Conservation (phyloP, 2,329 filamentous ascomycete species). For the Aspergillus arachidicola region DNA sequence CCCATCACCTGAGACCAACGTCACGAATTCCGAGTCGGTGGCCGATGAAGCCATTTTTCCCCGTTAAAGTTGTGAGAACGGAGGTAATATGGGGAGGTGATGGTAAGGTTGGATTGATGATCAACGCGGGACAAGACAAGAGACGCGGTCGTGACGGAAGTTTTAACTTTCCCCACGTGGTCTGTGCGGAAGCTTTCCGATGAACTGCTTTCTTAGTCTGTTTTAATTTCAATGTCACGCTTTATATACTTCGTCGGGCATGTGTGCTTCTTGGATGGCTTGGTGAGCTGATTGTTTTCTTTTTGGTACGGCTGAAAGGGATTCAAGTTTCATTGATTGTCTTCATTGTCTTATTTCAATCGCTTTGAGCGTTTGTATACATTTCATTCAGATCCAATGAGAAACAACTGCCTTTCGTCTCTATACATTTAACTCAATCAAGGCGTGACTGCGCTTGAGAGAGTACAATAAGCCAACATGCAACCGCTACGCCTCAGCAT, state of each 20-base stretch:
- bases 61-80: background rate
- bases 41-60: constrained; percentile 18
- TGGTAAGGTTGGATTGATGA: background rate
- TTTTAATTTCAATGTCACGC: background rate
- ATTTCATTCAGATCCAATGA: background rate
- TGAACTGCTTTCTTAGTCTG: background rate
- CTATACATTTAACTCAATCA: background rate
- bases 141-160: background rate
- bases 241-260: background rate
- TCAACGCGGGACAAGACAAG: background rate
- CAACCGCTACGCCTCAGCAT: background rate
- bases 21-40: constrained; percentile 58
- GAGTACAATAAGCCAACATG: background rate
- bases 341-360: background rate
- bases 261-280: background rate
- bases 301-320: background rate
- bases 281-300: background rate
- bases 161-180: constrained; percentile 18
- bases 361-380: background rate
- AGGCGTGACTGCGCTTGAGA: background rate
- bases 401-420: background rate
- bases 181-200: constrained; percentile 32
- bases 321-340: background rate
- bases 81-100: background rate
- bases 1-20: constrained; percentile 64